Evolutionary conservation across 2,329 filamentous ascomycete species (phyloP), one percentile per base, ranked within the genome.

Genomic region (Diaporthe aspalathi): DNA sequence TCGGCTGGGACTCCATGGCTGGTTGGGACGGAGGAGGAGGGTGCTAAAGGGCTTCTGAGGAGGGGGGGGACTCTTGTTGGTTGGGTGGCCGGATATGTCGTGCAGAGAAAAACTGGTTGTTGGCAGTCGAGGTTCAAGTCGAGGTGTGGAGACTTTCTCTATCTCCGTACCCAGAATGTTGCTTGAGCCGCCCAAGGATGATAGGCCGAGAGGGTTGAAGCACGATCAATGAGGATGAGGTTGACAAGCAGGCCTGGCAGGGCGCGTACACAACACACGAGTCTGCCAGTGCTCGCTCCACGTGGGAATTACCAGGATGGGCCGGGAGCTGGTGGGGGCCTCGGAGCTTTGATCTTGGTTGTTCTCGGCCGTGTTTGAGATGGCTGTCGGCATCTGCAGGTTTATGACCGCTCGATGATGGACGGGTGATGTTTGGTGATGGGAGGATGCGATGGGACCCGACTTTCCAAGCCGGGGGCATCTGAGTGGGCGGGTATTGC

Each of bases 1-100:
- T 89, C 32, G 87, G 86, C 72, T 85, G 91, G 77, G 91, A 84
- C 78, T 95, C 87, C 93, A 95, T 95, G 74, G 35, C 6, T 38
- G 35, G 35, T 71, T 83, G 38, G 16, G 32, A 8, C 5, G 5
- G 32, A 32, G 32, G 8, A 3, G 6, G 54, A 38, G n/a, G 40
- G 8, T 29, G 38, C 32, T 32, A 8, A 32, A n/a, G 20, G 38
- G 40, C 24, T 47, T 3, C 8, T 47, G 56, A 45, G 5, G 3
- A 40, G 38, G 40, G 24, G n/a, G 16, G 14, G n/a, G n/a, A n/a
- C n/a, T n/a, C n/a, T n/a, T n/a, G n/a, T n/a, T n/a, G n/a, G n/a
- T n/a, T n/a, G 12, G 40, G 17, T 62, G 17, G 40, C 8, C 32
- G 24, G 17, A 62, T 32, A 8, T 32, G 32, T 5, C 5, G 8